Conservation (phyloP, 1,284 basidiomycete genomes). For the Ceratorhiza oryzae-sativae region DNA sequence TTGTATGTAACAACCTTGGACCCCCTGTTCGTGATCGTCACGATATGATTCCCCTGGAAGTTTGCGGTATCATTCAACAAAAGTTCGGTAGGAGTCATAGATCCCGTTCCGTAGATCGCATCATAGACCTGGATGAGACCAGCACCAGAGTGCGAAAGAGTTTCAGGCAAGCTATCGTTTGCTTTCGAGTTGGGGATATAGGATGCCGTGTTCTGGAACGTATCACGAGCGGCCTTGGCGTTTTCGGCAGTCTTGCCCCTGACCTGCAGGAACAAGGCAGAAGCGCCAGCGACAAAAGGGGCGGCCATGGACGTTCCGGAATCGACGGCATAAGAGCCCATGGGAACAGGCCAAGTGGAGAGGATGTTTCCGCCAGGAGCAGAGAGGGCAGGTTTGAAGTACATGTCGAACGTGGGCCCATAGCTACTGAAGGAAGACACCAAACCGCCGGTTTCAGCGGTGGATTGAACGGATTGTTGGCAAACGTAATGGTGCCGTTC, state of each 20-base stretch:
- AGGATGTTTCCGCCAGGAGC: conserved; percentile 70
- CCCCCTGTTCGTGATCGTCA: conserved; percentile 47
- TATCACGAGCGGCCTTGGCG: conserved; percentile 57
- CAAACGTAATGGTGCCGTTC: too few relatives aligned
- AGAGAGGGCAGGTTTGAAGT: conserved; percentile 62
- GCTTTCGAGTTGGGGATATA: conserved; percentile 53
- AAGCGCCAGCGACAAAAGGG: conserved; percentile 67
- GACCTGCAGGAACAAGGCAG: conserved; percentile 56
- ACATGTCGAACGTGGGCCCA: conserved; percentile 67
- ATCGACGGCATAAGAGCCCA: conserved; percentile 53
- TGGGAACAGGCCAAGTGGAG: conserved; percentile 59
- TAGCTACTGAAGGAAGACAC: conserved; percentile 64
- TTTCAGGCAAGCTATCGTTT: conserved; percentile 59
- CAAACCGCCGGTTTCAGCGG: conserved; percentile 58
- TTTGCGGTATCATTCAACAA: conserved; percentile 74
- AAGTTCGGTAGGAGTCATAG: conserved; percentile 64
- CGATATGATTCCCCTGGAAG: conserved; percentile 44
- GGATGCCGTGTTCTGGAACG: conserved; percentile 56
- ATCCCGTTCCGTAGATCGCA: conserved; percentile 49
- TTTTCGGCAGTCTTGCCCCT: conserved; percentile 55
- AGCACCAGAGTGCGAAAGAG: conserved; percentile 69
- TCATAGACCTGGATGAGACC: conserved; percentile 70
- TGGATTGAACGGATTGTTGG: conserved; percentile 42
- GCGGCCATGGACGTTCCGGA: conserved; percentile 57
- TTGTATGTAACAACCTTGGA: conserved; percentile 45